Evolutionary conservation across 2,329 filamentous ascomycete species (phyloP), one percentile per base, ranked within the genome.

Genomic region (Phaeosphaeria sp.): DNA sequence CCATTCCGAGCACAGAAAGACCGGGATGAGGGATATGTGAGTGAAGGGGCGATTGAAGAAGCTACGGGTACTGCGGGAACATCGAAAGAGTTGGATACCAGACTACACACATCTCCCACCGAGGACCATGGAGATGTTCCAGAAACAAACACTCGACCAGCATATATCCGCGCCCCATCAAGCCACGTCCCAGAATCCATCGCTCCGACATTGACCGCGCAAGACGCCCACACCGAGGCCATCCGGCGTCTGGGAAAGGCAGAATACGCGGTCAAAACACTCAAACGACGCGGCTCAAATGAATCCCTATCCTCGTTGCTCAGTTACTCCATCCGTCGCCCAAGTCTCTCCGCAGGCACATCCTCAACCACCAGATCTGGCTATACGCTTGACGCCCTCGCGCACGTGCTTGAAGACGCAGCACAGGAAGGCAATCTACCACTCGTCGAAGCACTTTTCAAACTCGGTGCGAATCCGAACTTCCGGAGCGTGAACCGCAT

Each of bases 341-440:
- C 52, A 17, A 54, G 43, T 42, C 18, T 25, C 41, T 20, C 23
- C 7, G 7, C 44, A 33, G 22, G 30, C 42, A 21, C 42, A 5
- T 44, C 53, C 10, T 54, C 58, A 15, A 36, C 5, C 3, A 6
- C 30, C 3, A 13, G 3, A 7, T 36, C 30, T 6, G 30, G 30
- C 30, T 36, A 36, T 15, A 3, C 9, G 3, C 51, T 41, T 33
- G 63, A 65, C 17, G 20, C 11, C 1, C 36, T 66, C n/a, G 59
- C 52, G 21, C 49, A 55, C 25, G 18, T 66, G 1, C 55, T 66
- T 2, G 64, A 67, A 46, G 62, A 67, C 11, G 60, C 56, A 2
- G 58, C 64, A 22, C 51, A 57, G 11, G 60, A 67, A 41, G 64
- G 64, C 9, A 60, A 54, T 21, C 1, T 66, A 13, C 54, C 64